phyloP scores from a whole-genome alignment of 768 basidiomycete species.

The Imleria badia region DNA sequence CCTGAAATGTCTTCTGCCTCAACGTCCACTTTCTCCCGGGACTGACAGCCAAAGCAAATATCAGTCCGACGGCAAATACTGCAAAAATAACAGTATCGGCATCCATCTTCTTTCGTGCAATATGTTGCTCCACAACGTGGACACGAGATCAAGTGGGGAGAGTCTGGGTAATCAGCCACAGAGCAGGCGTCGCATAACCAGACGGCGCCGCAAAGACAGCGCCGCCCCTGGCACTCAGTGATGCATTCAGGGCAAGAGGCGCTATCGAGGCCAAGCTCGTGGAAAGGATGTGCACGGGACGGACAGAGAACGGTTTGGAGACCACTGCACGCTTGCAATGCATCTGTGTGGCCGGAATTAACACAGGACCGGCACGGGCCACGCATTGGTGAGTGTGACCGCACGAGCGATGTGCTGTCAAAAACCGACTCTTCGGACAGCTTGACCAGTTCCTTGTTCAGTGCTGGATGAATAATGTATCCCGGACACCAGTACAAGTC shows the following conservation, averaged over 20 bases:
- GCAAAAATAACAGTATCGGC: background rate
- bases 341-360: background rate
- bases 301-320: too few species aligned
- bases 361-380: background rate
- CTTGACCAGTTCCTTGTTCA: background rate
- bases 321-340: background rate
- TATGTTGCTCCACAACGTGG: background rate
- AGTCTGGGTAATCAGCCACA: too few species aligned
- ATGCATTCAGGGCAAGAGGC: slow-evolving; percentile 1
- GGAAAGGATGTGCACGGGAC: background rate
- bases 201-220: background rate
- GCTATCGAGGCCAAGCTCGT: background rate
- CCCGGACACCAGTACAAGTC: background rate
- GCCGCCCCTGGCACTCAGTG: background rate
- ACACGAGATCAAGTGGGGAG: background rate
- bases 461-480: background rate
- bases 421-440: too few species aligned
- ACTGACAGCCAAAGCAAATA: background rate
- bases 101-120: background rate
- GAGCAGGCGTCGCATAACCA: background rate
- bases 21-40: background rate
- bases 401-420: background rate
- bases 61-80: background rate
- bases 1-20: background rate
- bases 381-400: background rate